Percentiles rank a stretch among this genome's conserved stretches.
phyloP scores from a whole-genome alignment of 176 grass and related monocot genomes.

The Lolium rigidum region DNA sequence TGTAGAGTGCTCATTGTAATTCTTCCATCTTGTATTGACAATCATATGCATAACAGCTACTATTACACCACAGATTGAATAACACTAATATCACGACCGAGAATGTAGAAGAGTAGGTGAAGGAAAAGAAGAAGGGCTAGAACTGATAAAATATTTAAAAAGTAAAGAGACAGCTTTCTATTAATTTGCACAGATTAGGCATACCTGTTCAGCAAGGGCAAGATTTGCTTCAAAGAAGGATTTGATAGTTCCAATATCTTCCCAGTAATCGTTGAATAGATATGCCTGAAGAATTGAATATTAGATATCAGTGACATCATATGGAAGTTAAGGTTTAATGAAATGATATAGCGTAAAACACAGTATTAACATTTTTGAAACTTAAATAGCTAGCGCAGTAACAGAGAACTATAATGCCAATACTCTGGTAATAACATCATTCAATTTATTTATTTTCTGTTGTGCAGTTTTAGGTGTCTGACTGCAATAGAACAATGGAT shows the following conservation, averaged over 20 bases:
- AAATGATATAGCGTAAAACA: background rate
- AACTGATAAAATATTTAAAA: background rate
- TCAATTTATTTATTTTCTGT: background rate
- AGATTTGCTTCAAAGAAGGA: conserved; percentile 98
- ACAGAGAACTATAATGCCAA: conserved; percentile 13
- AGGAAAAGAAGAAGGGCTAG: background rate
- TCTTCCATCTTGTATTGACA: background rate
- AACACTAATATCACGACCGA: background rate
- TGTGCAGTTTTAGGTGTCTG: background rate
- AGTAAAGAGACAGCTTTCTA: background rate
- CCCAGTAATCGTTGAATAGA: conserved; percentile 99
- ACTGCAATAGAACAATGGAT: conserved; percentile 2
- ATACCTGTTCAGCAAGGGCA: conserved; percentile 76
- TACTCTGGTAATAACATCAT: background rate
- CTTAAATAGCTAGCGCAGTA: background rate
- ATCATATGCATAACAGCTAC: background rate
- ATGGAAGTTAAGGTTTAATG: background rate
- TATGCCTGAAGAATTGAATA: conserved; percentile 63
- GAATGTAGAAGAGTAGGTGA: background rate
- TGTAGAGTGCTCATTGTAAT: background rate
- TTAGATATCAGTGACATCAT: conserved; percentile 7
- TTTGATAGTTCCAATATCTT: conserved; percentile 90
- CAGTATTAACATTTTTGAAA: background rate
- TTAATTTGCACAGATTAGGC: conserved; percentile 33
- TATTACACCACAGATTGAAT: background rate